Base-by-base conservation (phyloP, 2,329 filamentous ascomycete genomes). In the Hirsutella minnesotensis region DNA sequence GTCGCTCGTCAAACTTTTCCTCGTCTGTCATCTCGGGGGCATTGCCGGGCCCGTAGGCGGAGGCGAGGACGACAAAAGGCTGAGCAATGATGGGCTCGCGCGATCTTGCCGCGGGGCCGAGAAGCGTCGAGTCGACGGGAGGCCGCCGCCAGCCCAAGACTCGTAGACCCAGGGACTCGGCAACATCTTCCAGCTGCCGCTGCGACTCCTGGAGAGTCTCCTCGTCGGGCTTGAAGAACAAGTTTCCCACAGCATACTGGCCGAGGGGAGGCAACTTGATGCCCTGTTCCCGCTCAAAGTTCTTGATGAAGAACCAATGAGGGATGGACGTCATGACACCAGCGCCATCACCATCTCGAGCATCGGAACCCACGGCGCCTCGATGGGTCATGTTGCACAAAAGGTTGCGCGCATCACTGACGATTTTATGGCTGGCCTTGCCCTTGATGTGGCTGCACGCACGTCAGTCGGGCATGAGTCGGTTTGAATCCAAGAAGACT, bases 341-440 rank as follows among this genome's bases (percentile, higher is more conserved):
- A 56, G 92, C 92, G 64, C 92, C 92, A 63, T 98, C 92, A 62
- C 92, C 92, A 63, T 98, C 92, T 73, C 92, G 84, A 59, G 88
- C 88, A 72, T 98, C 92, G 47, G 92, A 96, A 55, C 92, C 92
- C 56, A 96, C 90, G 50, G 92, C 92, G 73, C 92, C 92, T 64
- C 92, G 84, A 73, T 98, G 92, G 74, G 92, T 96, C 92, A 98
- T 98, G 77, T 98, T 96, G 76, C 92, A 98, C 50, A 98, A 81
- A 48, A 98, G 75, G 67, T 89, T 94, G 44, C 49, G 49, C 27
- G 39, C 90, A 94, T 96, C 90, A 68, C 85, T 95, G 50, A 96
- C 84, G 59, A 96, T 96, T 64, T 96, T 98, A 76, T 96, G 92
- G 72, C 89, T 96, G 49, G 89, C 67, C 66, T 86, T 84, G 72